Evolutionary conservation across 2,329 filamentous ascomycete genomes (phyloP).

Genomic region (Colletotrichum gigasporum): DNA sequence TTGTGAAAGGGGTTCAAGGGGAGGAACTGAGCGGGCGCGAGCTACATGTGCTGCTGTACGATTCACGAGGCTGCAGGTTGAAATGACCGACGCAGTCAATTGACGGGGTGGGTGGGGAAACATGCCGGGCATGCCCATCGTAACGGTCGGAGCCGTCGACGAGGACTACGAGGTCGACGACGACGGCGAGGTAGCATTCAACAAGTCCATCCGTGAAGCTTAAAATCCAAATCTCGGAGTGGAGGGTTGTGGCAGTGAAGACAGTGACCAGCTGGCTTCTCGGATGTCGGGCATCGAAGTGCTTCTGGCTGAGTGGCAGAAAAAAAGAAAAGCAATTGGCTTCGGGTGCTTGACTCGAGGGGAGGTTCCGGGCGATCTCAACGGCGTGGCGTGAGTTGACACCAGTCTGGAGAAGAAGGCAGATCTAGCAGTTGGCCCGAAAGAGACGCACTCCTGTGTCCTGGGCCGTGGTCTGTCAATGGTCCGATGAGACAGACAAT

Average conservation of each 20-base stretch:
- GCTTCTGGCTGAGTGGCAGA: not conserved
- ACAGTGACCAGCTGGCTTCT: not conserved
- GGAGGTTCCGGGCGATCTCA: not conserved
- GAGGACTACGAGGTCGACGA: not conserved
- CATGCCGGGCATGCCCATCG: not conserved
- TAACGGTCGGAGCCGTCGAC: not conserved
- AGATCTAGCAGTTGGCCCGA: slow-evolving; percentile 1
- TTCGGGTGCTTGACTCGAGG: slow-evolving; percentile 10
- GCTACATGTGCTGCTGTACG: not conserved
- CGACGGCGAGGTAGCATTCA: not conserved
- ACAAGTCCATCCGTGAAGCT: not conserved
- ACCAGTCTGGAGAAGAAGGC: not conserved
- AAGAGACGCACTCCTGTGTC: not conserved
- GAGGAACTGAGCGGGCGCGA: not conserved
- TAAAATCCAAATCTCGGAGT: not conserved
- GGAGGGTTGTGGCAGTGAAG: not conserved
- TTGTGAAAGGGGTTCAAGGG: not conserved
- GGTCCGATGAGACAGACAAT: slow-evolving; percentile 10
- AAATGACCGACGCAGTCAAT: not conserved
- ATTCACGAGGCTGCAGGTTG: slow-evolving; percentile 2
- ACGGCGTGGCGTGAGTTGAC: not conserved
- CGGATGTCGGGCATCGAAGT: not conserved
- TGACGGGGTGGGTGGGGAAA: not conserved
- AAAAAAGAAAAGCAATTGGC: not conserved
- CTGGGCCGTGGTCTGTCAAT: slow-evolving; percentile 12